phyloP scores from a whole-genome alignment of 202 grass and related monocot genomes.

The Miscanthus sacchariflorus region DNA sequence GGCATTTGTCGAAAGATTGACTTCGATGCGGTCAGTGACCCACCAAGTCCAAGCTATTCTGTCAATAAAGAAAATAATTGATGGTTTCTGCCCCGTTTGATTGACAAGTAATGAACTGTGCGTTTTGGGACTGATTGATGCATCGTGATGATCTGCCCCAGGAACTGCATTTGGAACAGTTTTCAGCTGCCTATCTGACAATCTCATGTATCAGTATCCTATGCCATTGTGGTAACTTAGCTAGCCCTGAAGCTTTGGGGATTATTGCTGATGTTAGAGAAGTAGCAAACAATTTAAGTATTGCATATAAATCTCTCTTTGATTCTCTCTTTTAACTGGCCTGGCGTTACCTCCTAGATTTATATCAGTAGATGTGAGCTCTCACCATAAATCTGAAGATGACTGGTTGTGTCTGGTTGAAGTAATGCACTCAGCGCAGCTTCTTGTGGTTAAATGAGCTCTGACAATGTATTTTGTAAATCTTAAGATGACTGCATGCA shows the following conservation, averaged over 20 bases:
- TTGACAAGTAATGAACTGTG: conserved; percentile 1
- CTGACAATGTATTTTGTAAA: too few relatives aligned
- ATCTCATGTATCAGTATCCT: not conserved
- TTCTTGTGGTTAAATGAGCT: too few relatives aligned
- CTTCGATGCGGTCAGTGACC: conserved; percentile 54
- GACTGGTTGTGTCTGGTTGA: too few relatives aligned
- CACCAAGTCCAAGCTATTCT: not conserved
- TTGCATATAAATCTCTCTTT: conserved; percentile 46
- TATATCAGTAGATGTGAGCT: not conserved
- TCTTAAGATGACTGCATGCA: too few relatives aligned
- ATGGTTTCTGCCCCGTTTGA: not conserved
- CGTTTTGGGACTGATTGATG: conserved; percentile 9
- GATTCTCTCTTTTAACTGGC: conserved; percentile 22
- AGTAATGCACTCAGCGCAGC: too few relatives aligned
- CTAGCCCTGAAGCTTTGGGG: conserved; percentile 45
- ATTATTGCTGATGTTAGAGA: conserved; percentile 24
- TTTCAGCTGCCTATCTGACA: conserved; percentile 14
- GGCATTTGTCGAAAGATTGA: conserved; percentile 63
- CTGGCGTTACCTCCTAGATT: conserved; percentile 14
- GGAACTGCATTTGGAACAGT: conserved; percentile 26
- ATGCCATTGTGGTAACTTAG: conserved; percentile 25
- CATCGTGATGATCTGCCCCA: conserved; percentile 28
- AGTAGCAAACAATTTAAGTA: conserved; percentile 32
- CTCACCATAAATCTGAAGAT: too few relatives aligned
- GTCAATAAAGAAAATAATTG: conserved; percentile 23